These are phyloP conservation scores for Microdochium paspali DNA, from an alignment of 2,329 filamentous ascomycete genomes.

Conservation along the genomic window DNA sequence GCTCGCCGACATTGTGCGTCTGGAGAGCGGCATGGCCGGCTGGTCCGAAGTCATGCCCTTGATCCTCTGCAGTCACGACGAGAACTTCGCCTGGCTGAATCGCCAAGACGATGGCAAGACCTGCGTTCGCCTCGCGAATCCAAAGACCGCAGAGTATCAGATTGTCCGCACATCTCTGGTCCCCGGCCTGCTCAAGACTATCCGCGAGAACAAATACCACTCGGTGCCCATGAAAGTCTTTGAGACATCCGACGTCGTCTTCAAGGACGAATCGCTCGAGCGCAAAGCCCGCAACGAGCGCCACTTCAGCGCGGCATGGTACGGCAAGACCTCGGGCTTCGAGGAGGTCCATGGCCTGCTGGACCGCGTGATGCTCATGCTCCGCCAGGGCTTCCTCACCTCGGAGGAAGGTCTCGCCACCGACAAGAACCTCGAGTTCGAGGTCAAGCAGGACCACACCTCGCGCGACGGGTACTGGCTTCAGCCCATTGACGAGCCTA, in stretches of 20 bases:
- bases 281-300: slow-evolving; percentile 85
- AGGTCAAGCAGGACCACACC: slow-evolving; percentile 41
- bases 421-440: slow-evolving; percentile 39
- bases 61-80: slow-evolving; percentile 93
- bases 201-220: slow-evolving; percentile 70
- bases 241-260: slow-evolving; percentile 68
- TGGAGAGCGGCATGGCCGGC: slow-evolving; percentile 85
- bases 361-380: slow-evolving; percentile 87
- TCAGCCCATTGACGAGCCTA: slow-evolving; percentile 80
- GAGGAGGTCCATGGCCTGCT: slow-evolving; percentile 91
- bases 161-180: slow-evolving; percentile 67
- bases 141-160: slow-evolving; percentile 73
- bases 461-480: slow-evolving; percentile 82
- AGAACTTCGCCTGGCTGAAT: slow-evolving; percentile 93
- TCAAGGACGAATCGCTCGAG: slow-evolving; percentile 77
- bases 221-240: slow-evolving; percentile 70
- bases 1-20: slow-evolving; percentile 80
- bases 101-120: slow-evolving; percentile 63
- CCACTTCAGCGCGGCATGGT: slow-evolving; percentile 93
- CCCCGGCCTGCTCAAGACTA: slow-evolving; percentile 69
- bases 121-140: slow-evolving; percentile 65
- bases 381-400: slow-evolving; percentile 72
- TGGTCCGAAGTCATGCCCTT: slow-evolving; percentile 96
- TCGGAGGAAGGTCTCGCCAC: slow-evolving; percentile 56
- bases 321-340: slow-evolving; percentile 89